Conservation (phyloP, 345 rosid species). For the Eucalyptus decipiens region DNA sequence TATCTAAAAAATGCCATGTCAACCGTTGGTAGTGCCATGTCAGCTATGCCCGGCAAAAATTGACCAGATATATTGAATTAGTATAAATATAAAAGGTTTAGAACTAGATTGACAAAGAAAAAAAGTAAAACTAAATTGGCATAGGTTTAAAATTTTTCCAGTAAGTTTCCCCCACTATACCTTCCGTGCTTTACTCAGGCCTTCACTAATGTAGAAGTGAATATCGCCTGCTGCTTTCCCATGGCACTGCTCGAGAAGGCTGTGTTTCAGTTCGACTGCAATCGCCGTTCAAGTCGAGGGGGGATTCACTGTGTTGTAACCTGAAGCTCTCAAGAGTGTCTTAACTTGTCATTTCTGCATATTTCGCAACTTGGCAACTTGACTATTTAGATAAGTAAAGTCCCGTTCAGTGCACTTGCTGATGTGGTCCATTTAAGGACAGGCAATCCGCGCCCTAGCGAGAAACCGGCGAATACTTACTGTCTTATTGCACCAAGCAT, state of each 20-base stretch:
- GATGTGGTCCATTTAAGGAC: background rate
- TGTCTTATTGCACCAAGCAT: background rate
- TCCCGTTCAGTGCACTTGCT: background rate
- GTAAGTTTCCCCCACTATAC: no score
- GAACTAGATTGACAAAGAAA: accelerated
- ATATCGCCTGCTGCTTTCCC: constrained; percentile 25
- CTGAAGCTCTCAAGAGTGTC: constrained; percentile 13
- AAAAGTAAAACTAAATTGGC: no score
- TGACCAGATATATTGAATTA: accelerated
- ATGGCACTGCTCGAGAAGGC: background rate
- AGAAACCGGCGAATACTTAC: background rate
- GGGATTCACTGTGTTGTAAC: constrained; percentile 10
- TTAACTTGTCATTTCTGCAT: constrained; percentile 28
- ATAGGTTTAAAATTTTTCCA: accelerated
- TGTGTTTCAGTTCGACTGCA: constrained; percentile 32
- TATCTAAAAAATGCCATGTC: no score
- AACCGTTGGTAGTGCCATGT: accelerated
- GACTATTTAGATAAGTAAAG: background rate
- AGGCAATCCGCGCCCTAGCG: accelerated
- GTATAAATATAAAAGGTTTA: no score
- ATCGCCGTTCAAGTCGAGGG: constrained; percentile 12
- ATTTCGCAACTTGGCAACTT: background rate
- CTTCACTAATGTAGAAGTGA: constrained; percentile 26
- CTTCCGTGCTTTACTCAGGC: constrained; percentile 14
- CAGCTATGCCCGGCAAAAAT: accelerated